Conservation (phyloP, 768 basidiomycete species). For the Lactarius trivialis region DNA sequence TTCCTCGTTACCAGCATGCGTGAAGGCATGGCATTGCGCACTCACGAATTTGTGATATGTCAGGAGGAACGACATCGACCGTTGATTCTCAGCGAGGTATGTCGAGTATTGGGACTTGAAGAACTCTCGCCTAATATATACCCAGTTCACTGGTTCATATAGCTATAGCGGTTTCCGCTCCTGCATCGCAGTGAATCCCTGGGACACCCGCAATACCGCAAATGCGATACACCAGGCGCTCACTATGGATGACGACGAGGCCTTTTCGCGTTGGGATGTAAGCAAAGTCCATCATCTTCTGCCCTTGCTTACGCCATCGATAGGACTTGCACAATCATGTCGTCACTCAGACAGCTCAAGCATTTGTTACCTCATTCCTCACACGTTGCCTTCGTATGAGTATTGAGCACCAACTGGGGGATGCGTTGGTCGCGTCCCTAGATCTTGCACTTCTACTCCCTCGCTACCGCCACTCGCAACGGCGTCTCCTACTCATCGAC, state of each 20-base stretch:
- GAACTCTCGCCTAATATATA: slow-evolving; percentile 3
- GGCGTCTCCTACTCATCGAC: slow-evolving; percentile 66
- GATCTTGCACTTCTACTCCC: slow-evolving; percentile 52
- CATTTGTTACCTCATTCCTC: slow-evolving; percentile 75
- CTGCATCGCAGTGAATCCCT: slow-evolving; percentile 82
- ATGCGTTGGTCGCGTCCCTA: slow-evolving; percentile 35
- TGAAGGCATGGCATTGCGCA: slow-evolving; percentile 81
- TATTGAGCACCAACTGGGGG: slow-evolving; percentile 51
- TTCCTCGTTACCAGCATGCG: slow-evolving; percentile 80
- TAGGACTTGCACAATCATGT: slow-evolving; percentile 79
- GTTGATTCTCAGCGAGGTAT: slow-evolving; percentile 72
- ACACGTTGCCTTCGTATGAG: slow-evolving; percentile 66
- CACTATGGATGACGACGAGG: slow-evolving; percentile 72
- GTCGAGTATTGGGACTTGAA: slow-evolving; percentile 21
- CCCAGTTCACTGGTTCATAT: slow-evolving; percentile 81
- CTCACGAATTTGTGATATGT: slow-evolving; percentile 82
- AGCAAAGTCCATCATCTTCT: slow-evolving; percentile 13
- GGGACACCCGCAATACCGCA: slow-evolving; percentile 79
- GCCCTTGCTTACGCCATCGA: neutral
- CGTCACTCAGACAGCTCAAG: slow-evolving; percentile 78
- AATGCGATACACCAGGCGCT: slow-evolving; percentile 71
- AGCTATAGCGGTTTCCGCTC: slow-evolving; percentile 82
- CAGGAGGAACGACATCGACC: slow-evolving; percentile 64
- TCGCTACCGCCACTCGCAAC: slow-evolving; percentile 56
- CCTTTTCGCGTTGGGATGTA: slow-evolving; percentile 67